Conservation (phyloP, 148 eudicot species). For the Rhododendron kiyosumense region DNA sequence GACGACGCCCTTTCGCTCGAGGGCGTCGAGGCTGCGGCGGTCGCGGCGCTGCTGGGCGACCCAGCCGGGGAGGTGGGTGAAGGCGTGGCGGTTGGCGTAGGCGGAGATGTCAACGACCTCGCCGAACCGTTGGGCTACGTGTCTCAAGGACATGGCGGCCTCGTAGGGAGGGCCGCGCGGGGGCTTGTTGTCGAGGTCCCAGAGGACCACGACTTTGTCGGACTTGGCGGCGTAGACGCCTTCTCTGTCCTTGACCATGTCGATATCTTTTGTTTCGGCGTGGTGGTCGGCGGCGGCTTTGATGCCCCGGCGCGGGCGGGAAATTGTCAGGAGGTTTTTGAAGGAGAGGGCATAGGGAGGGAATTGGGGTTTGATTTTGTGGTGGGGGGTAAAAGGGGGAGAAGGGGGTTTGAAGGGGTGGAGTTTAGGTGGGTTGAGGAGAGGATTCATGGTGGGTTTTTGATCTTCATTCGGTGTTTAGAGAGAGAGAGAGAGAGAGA, state of each 20-base stretch:
- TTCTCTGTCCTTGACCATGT: constrained; percentile 52
- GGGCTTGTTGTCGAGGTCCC: constrained; percentile 92
- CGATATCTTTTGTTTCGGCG: constrained; percentile 41
- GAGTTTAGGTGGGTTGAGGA: constrained; percentile 2
- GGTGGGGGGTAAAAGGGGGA: background rate
- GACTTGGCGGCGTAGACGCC: constrained; percentile 58
- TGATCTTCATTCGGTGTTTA: background rate
- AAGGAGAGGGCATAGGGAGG: background rate
- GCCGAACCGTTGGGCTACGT: constrained; percentile 53
- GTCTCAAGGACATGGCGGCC: constrained; percentile 51
- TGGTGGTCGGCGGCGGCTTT: constrained; percentile 11
- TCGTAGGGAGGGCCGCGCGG: constrained; percentile 79
- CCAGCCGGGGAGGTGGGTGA: constrained; percentile 70
- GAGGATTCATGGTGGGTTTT: constrained; percentile 15
- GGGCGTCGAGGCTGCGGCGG: constrained; percentile 38
- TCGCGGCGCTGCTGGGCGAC: constrained; percentile 57
- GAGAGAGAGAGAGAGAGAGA: background rate
- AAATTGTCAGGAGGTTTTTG: background rate
- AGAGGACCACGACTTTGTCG: constrained; percentile 63
- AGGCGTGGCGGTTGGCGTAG: constrained; percentile 87
- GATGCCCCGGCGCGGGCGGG: constrained; percentile 5
- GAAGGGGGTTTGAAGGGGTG: constrained; percentile 4
- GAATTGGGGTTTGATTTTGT: background rate
- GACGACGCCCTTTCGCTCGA: constrained; percentile 50
- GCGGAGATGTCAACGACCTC: constrained; percentile 66